These are phyloP conservation scores for Mycena latifolia DNA, from an alignment of 768 basidiomycete genomes.

Conservation along the genomic window DNA sequence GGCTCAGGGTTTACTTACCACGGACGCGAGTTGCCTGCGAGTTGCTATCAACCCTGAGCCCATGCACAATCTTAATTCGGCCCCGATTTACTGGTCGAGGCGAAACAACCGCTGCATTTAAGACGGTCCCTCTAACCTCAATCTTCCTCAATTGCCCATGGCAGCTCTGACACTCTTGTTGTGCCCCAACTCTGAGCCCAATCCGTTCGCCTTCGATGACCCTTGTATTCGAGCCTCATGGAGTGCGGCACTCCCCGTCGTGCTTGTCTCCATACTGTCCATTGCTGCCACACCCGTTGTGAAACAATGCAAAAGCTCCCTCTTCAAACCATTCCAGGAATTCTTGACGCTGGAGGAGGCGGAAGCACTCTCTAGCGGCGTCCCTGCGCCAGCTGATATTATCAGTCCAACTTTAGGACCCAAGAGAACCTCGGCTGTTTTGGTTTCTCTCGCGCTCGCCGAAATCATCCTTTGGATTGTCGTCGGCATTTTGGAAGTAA, in stretches of 20 bases:
- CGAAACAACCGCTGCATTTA: neutral
- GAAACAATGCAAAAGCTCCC: constrained; percentile 30
- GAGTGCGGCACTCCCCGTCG: constrained; percentile 5
- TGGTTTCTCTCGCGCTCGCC: no score
- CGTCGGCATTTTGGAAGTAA: no score
- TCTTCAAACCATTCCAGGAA: constrained; percentile 45
- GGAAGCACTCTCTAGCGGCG: constrained; percentile 52
- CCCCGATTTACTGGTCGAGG: no score
- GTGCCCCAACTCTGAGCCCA: constrained; percentile 3
- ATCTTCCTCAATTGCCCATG: no score
- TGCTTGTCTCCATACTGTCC: neutral
- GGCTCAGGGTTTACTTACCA: no score
- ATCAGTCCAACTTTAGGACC: no score
- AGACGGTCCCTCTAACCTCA: neutral
- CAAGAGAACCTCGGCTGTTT: no score
- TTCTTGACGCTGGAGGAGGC: constrained; percentile 69
- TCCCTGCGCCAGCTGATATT: no score
- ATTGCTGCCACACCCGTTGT: neutral
- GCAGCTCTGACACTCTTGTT: neutral
- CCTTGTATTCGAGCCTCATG: constrained; percentile 8
- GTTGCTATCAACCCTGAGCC: no score
- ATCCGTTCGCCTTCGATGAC: constrained; percentile 3
- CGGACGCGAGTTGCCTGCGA: no score
- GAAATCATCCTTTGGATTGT: no score
- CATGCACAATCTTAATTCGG: no score